phyloP scores from a whole-genome alignment of 345 rosid species.

The Bruguiera sexangula region DNA sequence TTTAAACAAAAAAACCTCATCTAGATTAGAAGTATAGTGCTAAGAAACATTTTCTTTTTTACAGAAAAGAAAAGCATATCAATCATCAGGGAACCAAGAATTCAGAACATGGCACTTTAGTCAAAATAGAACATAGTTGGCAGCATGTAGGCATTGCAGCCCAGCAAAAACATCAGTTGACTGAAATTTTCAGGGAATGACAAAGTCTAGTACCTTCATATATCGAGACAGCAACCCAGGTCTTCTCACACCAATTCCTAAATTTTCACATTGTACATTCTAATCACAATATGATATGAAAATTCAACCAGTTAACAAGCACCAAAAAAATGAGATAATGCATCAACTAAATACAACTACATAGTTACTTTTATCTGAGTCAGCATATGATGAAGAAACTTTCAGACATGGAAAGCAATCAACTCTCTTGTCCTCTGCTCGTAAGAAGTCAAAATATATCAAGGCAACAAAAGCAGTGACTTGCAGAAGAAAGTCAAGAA shows the following conservation, averaged over 20 bases:
- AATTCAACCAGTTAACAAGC: background rate
- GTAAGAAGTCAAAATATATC: conserved; percentile 79
- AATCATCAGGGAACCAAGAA: too few species aligned
- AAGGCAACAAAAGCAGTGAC: conserved; percentile 96
- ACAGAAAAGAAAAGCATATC: conserved; percentile 1
- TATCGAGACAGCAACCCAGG: conserved; percentile 79
- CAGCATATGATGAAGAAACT: conserved; percentile 44
- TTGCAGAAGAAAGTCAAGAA: conserved; percentile 93
- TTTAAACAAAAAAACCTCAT: conserved; percentile 16
- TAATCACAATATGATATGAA: conserved; percentile 21
- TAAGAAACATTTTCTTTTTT: background rate
- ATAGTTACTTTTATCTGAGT: conserved; percentile 62
- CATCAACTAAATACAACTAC: conserved; percentile 6
- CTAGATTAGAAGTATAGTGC: conserved; percentile 10
- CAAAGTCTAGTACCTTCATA: conserved; percentile 66
- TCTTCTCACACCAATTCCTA: conserved; percentile 60
- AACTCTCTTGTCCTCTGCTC: conserved; percentile 68
- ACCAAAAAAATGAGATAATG: background rate
- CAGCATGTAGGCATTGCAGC: background rate
- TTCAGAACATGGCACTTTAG: too few species aligned
- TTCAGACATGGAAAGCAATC: conserved; percentile 92
- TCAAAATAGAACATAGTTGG: background rate
- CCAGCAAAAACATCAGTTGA: background rate
- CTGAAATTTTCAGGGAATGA: background rate
- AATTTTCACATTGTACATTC: conserved; percentile 29